Conservation (phyloP, 257 asterid genomes). For the Marsdenia floribunda region DNA sequence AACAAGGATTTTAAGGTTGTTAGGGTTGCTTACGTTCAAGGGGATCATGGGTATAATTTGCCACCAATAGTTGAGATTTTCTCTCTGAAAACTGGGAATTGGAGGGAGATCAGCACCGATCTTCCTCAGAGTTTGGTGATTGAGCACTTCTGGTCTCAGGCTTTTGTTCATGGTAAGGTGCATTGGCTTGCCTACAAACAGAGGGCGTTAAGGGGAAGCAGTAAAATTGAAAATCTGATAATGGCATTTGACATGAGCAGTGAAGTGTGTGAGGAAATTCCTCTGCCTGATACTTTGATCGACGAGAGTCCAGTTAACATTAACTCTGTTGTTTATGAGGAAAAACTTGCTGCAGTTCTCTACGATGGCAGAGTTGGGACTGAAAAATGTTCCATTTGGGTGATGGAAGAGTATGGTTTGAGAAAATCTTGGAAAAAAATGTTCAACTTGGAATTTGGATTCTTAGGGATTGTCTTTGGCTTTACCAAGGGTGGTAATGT, state of each 20-base stretch:
- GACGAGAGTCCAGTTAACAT: constrained; percentile 6
- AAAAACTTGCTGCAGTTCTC: constrained; percentile 13
- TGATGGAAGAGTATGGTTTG: constrained; percentile 19
- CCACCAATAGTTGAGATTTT: constrained; percentile 19
- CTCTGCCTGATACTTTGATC: constrained; percentile 2
- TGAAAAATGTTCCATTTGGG: constrained; percentile 14
- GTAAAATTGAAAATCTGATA: constrained; percentile 10
- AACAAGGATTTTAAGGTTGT: constrained; percentile 19
- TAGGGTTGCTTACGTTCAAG: constrained; percentile 17
- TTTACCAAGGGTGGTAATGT: constrained; percentile 1
- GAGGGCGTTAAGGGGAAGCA: neutral
- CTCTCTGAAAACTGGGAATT: neutral
- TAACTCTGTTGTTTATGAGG: neutral
- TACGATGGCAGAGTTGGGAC: neutral
- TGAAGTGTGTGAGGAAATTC: constrained; percentile 15
- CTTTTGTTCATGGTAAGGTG: constrained; percentile 6
- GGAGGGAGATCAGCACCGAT: constrained; percentile 10
- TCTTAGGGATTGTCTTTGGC: neutral
- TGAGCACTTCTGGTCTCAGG: constrained; percentile 18
- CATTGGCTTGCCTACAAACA: constrained; percentile 13
- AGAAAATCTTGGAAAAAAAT: constrained; percentile 14
- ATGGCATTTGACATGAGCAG: constrained; percentile 15
- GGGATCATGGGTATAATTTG: neutral
- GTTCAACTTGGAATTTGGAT: neutral
- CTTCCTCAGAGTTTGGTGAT: constrained; percentile 11